Base-by-base conservation (phyloP, 495 filamentous ascomycete species). In the Elasticomyces elasticus region DNA sequence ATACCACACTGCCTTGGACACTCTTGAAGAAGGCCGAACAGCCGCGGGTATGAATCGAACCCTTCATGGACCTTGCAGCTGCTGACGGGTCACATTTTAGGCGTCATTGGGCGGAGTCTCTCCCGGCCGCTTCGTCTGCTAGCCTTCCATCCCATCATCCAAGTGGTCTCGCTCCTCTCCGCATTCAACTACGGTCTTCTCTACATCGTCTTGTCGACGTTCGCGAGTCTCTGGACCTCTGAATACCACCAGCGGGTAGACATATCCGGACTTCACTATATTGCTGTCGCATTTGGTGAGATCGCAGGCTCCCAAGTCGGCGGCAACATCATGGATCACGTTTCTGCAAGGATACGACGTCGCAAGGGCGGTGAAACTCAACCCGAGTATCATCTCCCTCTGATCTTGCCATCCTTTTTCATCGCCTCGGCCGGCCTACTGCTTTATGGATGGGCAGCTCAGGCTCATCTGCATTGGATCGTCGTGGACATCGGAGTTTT, bases 131-230 rank as follows among this genome's bases (percentile, higher is more conserved):
- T 45, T 30, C n/a, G n/a, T 13, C 47, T 57, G 19, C 24, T 57
- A 1, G 20, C 45, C 15, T 17, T 17, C 6, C 54, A 66, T 19
- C 79, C 83, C 9, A 83, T 87, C 55, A 76, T 82, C 35, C 73
- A 82, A 57, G 65, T 83, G 26, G 74, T 85, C 15, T 81, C 79
- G n/a, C 58, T 87, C 2, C 90, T 90, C 64, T 79, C 89, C 70
- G 80, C 84, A 33, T 79, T 87, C 55, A 71, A 81, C 9, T 90
- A 88, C 62, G 83, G 86, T 15, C 82, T 86, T 24, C 67, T 92
- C 9, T 94, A 91, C 67, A 79, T 94, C 58, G 75, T 92, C 43
- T 84, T 87, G 69, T 81, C 82, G 23, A 84, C 84, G 12, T 81
- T 86, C 66, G 76, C 82, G 1, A 58, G 66, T 17, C 75, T 87